Percentiles rank a stretch among this genome's conserved stretches.
phyloP scores from a whole-genome alignment of 139 green algal species.

The Coccomyxa sp. region DNA sequence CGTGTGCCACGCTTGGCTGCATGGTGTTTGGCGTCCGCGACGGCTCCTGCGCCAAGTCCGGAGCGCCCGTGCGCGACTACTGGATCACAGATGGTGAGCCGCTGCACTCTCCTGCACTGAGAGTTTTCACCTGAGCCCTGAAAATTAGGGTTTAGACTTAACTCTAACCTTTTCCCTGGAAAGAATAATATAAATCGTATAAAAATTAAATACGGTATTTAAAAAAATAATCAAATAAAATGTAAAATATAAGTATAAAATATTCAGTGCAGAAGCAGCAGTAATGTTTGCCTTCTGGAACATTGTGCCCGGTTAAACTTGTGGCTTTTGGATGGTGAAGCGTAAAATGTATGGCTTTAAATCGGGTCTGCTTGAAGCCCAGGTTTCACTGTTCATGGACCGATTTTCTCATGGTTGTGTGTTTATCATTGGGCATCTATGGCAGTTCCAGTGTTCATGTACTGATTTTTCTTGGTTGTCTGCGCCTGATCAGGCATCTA shows the following conservation, averaged over 20 bases:
- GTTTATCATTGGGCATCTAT: neutral
- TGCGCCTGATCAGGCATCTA: constrained; percentile 67
- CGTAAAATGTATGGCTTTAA: neutral
- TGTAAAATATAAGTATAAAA: no score
- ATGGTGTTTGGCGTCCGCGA: constrained; percentile 79
- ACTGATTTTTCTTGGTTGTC: neutral
- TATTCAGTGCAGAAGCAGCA: no score
- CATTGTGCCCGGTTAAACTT: neutral
- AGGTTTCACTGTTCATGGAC: no score
- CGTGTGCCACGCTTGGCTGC: constrained; percentile 65
- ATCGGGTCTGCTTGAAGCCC: no score
- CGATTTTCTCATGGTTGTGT: neutral
- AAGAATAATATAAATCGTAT: no score
- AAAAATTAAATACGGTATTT: no score
- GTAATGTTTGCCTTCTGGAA: neutral
- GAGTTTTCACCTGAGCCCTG: neutral
- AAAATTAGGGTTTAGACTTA: no score
- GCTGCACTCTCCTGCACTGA: neutral
- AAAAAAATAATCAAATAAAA: no score
- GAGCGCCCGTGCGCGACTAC: constrained; percentile 60
- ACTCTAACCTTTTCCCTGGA: no score
- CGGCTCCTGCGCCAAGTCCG: constrained; percentile 12
- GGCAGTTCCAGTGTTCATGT: neutral
- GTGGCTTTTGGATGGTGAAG: neutral
- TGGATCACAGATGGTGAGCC: constrained; percentile 76